phyloP scores from a whole-genome alignment of 352 stramenopile genomes.

The Globisporangium cederbergense region DNA sequence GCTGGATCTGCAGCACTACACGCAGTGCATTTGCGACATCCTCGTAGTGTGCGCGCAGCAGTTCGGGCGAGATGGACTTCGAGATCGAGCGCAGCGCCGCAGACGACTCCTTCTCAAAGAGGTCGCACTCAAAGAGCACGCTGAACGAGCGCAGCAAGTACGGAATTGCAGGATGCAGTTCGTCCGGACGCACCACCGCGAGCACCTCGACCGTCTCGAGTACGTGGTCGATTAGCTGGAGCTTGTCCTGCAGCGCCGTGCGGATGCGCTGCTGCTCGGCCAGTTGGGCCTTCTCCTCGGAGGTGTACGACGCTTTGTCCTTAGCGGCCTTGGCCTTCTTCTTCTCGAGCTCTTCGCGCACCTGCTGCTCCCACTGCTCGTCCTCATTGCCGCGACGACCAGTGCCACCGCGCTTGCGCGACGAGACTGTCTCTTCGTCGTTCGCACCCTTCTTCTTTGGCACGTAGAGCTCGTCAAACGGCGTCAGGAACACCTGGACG shows the following conservation, averaged over 20 bases:
- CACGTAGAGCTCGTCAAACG: constrained; percentile 74
- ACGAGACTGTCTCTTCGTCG: constrained; percentile 23
- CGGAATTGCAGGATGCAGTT: constrained; percentile 71
- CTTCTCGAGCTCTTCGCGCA: constrained; percentile 82
- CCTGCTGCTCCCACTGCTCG: constrained; percentile 81
- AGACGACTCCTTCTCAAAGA: constrained; percentile 49
- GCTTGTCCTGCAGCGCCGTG: constrained; percentile 38
- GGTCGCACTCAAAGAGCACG: constrained; percentile 49
- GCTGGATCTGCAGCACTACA: constrained; percentile 43
- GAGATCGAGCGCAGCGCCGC: constrained; percentile 40
- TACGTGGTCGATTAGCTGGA: constrained; percentile 39
- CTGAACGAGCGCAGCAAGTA: constrained; percentile 50
- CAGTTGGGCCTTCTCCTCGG: constrained; percentile 55
- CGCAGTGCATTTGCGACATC: constrained; percentile 59
- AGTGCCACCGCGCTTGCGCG: constrained; percentile 31
- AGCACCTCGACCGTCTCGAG: constrained; percentile 69
- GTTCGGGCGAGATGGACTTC: constrained; percentile 53
- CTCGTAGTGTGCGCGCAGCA: constrained; percentile 65
- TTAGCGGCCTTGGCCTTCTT: constrained; percentile 43
- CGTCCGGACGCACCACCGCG: constrained; percentile 44
- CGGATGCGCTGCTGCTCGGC: constrained; percentile 61
- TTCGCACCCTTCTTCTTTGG: constrained; percentile 39
- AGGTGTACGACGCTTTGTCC: constrained; percentile 41
- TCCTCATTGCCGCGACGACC: constrained; percentile 65
- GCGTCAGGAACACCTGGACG: constrained; percentile 54